These are phyloP conservation scores for Macaranga tanarius DNA, from an alignment of 441 rosid species.

Conservation along the genomic window DNA sequence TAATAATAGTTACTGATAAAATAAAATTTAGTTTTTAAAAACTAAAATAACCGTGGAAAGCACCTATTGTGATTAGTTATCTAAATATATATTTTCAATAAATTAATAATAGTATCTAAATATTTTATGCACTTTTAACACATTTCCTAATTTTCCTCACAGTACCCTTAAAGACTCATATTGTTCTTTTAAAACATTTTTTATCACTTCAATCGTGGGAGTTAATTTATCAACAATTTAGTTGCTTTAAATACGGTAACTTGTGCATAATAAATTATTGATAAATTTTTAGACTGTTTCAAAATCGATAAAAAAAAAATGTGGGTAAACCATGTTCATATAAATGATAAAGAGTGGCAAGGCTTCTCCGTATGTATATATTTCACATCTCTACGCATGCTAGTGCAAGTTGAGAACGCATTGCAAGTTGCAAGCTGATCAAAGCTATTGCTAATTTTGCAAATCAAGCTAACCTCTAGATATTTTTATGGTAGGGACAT, in stretches of 20 bases:
- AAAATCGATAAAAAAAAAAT: not conserved
- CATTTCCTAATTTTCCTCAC: not conserved
- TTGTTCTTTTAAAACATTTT: not conserved
- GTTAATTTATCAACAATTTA: too few species aligned
- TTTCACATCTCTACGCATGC: slow-evolving; percentile 12
- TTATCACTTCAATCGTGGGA: too few species aligned
- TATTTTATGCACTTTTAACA: too few species aligned
- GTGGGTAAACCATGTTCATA: not conserved
- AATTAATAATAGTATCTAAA: too few species aligned
- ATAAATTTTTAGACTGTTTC: too few species aligned
- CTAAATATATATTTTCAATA: too few species aligned
- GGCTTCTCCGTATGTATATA: not conserved
- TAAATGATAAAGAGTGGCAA: not conserved
- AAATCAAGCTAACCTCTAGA: slow-evolving; percentile 35
- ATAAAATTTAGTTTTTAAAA: too few species aligned
- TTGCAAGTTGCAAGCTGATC: slow-evolving; percentile 32
- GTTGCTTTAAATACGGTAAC: too few species aligned
- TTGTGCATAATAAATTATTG: too few species aligned
- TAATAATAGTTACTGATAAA: too few species aligned
- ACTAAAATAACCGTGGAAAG: too few species aligned
- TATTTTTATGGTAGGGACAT: slow-evolving; percentile 30
- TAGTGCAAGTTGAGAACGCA: slow-evolving; percentile 1
- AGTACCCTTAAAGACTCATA: not conserved
- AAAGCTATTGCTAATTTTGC: slow-evolving; percentile 31
- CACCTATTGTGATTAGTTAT: too few species aligned